Conservation (phyloP, 1,284 basidiomycete species). For the Chiua sp. region DNA sequence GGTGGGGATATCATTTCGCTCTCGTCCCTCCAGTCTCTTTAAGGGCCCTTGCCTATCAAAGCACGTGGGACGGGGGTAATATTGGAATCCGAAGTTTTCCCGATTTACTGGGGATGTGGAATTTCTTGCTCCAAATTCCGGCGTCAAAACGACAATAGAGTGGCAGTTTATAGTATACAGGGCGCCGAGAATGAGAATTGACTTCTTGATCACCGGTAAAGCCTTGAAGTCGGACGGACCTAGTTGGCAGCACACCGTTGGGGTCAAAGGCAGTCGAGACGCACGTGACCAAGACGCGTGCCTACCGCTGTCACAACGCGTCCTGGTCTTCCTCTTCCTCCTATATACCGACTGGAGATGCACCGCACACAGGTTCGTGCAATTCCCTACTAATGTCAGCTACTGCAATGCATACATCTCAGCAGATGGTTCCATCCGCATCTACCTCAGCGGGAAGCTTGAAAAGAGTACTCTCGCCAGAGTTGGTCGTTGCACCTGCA, state of each 20-base stretch:
- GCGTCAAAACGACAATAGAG: too few species aligned
- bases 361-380: conserved; percentile 22
- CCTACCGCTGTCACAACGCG: background rate
- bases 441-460: conserved; percentile 24
- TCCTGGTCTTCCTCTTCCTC: background rate
- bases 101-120: conserved; percentile 7
- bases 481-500: conserved; percentile 11
- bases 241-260: too few species aligned
- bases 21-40: conserved; percentile 6
- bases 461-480: conserved; percentile 28
- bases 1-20: background rate
- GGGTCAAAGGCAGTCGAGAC: too few species aligned
- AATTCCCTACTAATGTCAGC: too few species aligned
- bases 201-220: too few species aligned
- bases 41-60: background rate
- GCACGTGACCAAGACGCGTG: conserved; percentile 22
- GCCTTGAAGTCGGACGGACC: too few species aligned
- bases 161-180: too few species aligned
- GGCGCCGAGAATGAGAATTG: too few species aligned
- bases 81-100: conserved; percentile 24
- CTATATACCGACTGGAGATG: conserved; percentile 13
- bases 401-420: too few species aligned
- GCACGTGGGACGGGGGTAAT: conserved; percentile 24
- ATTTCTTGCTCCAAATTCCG: too few species aligned
- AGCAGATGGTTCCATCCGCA: conserved; percentile 15